Conservation (phyloP, 1,284 basidiomycete species). For the Trichosporon sp. region DNA sequence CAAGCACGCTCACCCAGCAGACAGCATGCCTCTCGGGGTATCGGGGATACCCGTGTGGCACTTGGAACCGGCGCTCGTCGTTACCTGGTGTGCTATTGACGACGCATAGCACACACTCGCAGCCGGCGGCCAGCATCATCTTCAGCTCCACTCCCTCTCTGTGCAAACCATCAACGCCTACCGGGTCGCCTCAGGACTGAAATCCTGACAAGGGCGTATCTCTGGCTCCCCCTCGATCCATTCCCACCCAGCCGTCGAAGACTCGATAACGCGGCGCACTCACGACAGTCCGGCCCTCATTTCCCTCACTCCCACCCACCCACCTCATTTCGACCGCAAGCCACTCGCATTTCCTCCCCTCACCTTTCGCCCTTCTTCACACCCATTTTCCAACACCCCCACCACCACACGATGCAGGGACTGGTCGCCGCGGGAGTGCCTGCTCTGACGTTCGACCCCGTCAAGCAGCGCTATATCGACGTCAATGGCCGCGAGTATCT, state of each 20-base stretch:
- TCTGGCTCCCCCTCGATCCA: background rate
- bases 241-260: background rate
- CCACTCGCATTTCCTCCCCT: conserved; percentile 4
- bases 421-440: conserved; percentile 2
- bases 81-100: conserved; percentile 1
- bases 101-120: conserved; percentile 13
- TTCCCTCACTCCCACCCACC: background rate
- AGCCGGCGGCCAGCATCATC: background rate
- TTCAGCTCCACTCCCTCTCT: background rate
- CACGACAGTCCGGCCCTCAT: background rate
- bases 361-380: background rate
- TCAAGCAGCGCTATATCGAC: conserved; percentile 23
- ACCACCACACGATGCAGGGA: conserved; percentile 29
- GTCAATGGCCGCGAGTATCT: conserved; percentile 36
- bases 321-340: conserved; percentile 5
- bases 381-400: background rate
- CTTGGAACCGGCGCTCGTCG: background rate
- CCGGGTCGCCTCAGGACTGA: conserved; percentile 9
- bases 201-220: conserved; percentile 13
- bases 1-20: background rate
- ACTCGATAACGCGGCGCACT: background rate
- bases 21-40: background rate
- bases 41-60: conserved; percentile 20
- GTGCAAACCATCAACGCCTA: conserved; percentile 15
- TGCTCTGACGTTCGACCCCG: conserved; percentile 10